Evolutionary conservation across 1,284 basidiomycete species (phyloP).

Genomic region (Volvariella volvacea): DNA sequence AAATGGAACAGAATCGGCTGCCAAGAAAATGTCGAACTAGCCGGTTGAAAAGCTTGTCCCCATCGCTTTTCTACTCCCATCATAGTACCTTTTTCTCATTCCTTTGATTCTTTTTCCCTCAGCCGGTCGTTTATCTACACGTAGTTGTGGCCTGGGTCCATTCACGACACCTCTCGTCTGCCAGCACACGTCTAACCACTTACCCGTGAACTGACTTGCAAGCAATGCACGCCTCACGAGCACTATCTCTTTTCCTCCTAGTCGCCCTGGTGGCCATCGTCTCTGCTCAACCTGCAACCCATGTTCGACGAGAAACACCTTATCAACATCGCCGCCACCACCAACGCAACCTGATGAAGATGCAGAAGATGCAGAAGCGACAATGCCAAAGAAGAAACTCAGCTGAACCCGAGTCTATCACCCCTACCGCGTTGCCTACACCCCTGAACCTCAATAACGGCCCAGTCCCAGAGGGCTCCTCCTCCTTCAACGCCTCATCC

Average conservation of each 20-base stretch:
- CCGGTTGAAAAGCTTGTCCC: too few relatives aligned
- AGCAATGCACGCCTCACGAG: constrained; percentile 16
- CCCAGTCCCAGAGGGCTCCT: too few relatives aligned
- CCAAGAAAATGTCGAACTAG: too few relatives aligned
- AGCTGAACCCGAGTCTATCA: neutral
- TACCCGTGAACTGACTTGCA: too few relatives aligned
- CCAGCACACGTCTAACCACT: constrained; percentile 1
- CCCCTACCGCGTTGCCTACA: too few relatives aligned
- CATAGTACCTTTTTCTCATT: too few relatives aligned
- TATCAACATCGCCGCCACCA: constrained; percentile 9
- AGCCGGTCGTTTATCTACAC: constrained; percentile 9
- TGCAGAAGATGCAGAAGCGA: constrained; percentile 2
- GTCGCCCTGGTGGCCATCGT: constrained; percentile 19
- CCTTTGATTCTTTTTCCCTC: constrained; percentile 6
- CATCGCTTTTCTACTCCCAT: too few relatives aligned
- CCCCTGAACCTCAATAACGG: too few relatives aligned
- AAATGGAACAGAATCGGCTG: too few relatives aligned
- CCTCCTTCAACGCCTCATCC: too few relatives aligned
- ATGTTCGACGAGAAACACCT: constrained; percentile 11
- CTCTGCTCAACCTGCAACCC: constrained; percentile 17
- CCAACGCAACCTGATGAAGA: constrained; percentile 5
- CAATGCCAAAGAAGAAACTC: constrained; percentile 3
- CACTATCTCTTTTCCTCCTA: constrained; percentile 15
- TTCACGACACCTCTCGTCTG: constrained; percentile 4
- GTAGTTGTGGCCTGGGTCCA: constrained; percentile 12